Evolutionary conservation across 768 basidiomycete species (phyloP).

Genomic region (Rhodosporidiobolus odoratus): DNA sequence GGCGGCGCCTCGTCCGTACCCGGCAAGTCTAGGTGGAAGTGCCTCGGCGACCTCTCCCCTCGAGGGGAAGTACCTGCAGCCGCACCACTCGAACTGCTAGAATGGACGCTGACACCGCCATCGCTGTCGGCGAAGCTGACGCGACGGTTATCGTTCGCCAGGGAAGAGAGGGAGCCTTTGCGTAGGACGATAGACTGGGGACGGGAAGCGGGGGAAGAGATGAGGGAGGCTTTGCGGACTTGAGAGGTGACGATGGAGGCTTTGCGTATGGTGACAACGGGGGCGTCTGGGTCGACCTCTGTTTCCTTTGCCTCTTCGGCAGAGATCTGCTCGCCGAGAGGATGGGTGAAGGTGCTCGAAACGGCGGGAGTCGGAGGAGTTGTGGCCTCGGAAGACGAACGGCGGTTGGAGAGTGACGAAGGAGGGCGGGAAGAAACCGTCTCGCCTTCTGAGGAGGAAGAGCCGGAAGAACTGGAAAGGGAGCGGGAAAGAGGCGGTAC

Average conservation of each 20-base stretch:
- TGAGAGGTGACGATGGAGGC: conserved; percentile 4
- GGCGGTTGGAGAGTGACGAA: conserved; percentile 22
- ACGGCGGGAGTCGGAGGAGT: conserved; percentile 24
- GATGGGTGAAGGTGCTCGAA: conserved; percentile 1
- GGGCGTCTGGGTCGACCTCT: conserved; percentile 1
- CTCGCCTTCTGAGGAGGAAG: neutral
- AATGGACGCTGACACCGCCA: neutral
- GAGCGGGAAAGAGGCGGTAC: neutral
- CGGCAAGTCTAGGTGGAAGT: conserved; percentile 6
- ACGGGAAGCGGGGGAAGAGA: conserved; percentile 41
- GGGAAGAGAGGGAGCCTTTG: neutral
- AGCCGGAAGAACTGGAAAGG: neutral
- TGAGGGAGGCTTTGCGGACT: conserved; percentile 35
- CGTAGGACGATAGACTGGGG: conserved; percentile 26
- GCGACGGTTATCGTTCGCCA: neutral
- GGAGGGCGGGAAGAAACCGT: neutral
- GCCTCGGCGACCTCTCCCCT: neutral
- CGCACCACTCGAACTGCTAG: no score
- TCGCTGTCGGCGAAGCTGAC: neutral
- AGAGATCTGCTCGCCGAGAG: neutral
- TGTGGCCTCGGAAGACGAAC: conserved; percentile 28
- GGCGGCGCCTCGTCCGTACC: neutral
- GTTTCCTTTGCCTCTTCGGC: neutral
- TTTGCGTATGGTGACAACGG: conserved; percentile 18
- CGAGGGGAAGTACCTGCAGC: no score